phyloP scores from a whole-genome alignment of 192 early-diverging fungal species.

The Podila horticola region DNA sequence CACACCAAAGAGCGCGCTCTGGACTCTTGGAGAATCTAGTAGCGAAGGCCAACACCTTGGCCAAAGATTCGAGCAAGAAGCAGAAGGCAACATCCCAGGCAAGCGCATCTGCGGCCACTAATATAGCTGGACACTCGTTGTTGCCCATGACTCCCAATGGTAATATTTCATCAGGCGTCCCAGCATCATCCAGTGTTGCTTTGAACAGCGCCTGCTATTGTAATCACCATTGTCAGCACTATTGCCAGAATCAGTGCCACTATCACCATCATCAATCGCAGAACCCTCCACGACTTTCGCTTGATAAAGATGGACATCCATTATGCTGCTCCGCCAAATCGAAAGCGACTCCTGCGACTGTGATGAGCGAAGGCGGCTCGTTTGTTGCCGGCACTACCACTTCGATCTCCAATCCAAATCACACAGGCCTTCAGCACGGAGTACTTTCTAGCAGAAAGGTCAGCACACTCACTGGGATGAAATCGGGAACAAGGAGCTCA shows the following conservation, averaged over 20 bases:
- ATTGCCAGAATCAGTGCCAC: neutral
- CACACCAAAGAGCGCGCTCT: constrained; percentile 58
- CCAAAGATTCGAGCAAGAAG: constrained; percentile 31
- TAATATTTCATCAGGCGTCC: neutral
- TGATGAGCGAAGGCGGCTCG: neutral
- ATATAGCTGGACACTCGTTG: neutral
- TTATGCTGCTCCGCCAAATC: neutral
- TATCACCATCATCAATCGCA: neutral
- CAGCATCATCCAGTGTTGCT: neutral
- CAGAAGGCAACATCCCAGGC: neutral
- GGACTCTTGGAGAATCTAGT: constrained; percentile 60
- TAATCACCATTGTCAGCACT: neutral
- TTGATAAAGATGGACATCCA: neutral
- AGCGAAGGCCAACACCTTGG: constrained; percentile 47
- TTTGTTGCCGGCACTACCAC: neutral
- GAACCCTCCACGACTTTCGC: neutral
- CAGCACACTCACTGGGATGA: neutral
- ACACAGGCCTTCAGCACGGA: neutral
- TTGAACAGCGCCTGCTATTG: neutral
- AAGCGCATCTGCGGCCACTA: neutral
- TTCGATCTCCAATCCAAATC: neutral
- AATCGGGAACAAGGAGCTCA: constrained; percentile 7
- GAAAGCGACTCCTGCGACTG: neutral
- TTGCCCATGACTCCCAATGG: neutral
- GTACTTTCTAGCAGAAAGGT: constrained; percentile 1